Evolutionary conservation across 805 yeast species (phyloP), one percentile per base, ranked within the genome.

Genomic region (Nakazawaea peltata): DNA sequence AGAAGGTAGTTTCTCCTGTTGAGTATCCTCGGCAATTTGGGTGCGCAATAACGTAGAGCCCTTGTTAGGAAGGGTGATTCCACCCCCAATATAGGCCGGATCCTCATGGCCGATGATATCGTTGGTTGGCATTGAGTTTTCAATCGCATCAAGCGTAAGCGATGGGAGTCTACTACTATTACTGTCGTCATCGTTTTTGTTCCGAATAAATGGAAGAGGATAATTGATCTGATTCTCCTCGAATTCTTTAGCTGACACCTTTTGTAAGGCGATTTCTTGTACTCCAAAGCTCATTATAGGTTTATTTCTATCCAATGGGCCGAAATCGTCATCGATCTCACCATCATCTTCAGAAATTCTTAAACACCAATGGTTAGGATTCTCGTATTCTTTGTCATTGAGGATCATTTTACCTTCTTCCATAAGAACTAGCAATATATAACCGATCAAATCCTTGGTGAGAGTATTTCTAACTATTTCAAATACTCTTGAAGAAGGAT

Each of bases 281-380:
- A 77, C 80, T 17, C 86, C 83, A 53, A 86, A 84, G 0, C 90
- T 74, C 2, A 76, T 63, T 19, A 92, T 62, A 4, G 62, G 47
- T 35, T 88, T 64, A 0, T 72, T 67, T 43, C 97, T 63, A 30
- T 81, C 90, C 37, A 92, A 61, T 1, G 88, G 74, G 2, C 97
- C 97, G 61, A 92, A 88, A 34, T 86, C 84, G 45, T 94, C 98
- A 36, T 85, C 87, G 26, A 83, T 79, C 33, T 94, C 96, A 6
- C 90, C 90, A 51, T 88, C 97, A 33, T 90, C 97, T 53, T 92
- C 98, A 1, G 82, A 87, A 16, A 90, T 65, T 39, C 82, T 82
- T 23, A 90, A 50, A 36, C 79, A 67, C 92, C 94, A 86, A 40
- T 57, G 55, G 47, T 81, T 80, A 0, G 88, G 82, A 41, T 81